A percentile compares a stretch with the other conserved stretches of the same genome.
phyloP scores from a whole-genome alignment of 192 early-diverging fungal genomes.

The Kickxella alabastrina region DNA sequence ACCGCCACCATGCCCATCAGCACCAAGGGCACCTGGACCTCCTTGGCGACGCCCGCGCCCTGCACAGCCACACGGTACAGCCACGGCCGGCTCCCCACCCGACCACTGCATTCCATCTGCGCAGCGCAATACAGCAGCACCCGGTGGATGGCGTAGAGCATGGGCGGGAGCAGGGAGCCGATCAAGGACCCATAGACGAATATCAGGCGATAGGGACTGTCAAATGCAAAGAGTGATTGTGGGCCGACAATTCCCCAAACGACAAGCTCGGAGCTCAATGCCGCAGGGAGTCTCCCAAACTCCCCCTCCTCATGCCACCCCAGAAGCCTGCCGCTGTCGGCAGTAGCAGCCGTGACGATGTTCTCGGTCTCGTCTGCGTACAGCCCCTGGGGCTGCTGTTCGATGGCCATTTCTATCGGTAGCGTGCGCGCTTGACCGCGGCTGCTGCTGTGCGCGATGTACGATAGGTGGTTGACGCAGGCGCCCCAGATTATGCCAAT shows the following conservation, averaged over 20 bases:
- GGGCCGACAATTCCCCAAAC: constrained; percentile 51
- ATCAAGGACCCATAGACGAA: constrained; percentile 37
- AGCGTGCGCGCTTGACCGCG: constrained; percentile 3
- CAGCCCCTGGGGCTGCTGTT: background rate
- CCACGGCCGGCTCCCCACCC: background rate
- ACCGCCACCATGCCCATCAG: constrained; percentile 51
- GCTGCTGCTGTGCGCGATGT: constrained; percentile 15
- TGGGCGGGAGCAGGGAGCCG: constrained; percentile 20
- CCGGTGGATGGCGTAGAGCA: constrained; percentile 5
- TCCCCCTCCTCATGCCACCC: constrained; percentile 49
- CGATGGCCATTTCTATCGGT: background rate
- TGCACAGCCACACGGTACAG: background rate
- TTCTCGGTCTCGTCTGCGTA: constrained; percentile 10
- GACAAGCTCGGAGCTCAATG: constrained; percentile 45
- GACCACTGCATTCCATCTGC: background rate
- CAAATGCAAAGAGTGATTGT: constrained; percentile 22
- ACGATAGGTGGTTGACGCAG: constrained; percentile 41
- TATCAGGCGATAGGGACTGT: constrained; percentile 39
- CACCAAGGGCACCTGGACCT: constrained; percentile 31
- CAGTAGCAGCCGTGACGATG: background rate
- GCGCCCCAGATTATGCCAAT: constrained; percentile 42
- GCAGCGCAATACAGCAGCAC: constrained; percentile 1
- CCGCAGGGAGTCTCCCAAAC: constrained; percentile 39
- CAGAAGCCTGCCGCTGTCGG: background rate
- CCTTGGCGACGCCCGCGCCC: constrained; percentile 1